Percentiles rank a stretch among this genome's conserved stretches.
These are phyloP conservation scores for Rugosomyces carneus DNA, from an alignment of 1,284 basidiomycete species.

Conservation along the genomic window DNA sequence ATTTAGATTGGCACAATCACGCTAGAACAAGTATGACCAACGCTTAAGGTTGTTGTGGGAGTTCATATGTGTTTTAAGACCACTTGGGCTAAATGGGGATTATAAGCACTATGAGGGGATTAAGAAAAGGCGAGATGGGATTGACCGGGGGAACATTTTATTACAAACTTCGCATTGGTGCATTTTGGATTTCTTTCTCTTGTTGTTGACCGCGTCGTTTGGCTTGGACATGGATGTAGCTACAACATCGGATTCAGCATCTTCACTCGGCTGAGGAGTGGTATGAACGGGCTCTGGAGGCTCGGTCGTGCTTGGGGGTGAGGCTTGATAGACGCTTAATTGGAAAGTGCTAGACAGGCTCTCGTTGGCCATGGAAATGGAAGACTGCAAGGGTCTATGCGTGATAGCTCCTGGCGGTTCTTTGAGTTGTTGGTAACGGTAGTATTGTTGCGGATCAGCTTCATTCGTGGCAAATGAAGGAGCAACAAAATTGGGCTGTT, in stretches of 20 bases:
- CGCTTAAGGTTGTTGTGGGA: slow-evolving; percentile 60
- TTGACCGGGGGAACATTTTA: slow-evolving; percentile 50
- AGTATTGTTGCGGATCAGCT: too few relatives aligned
- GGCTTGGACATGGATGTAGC: slow-evolving; percentile 1
- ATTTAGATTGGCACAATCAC: slow-evolving; percentile 2
- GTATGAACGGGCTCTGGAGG: neutral
- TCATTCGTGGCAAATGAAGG: too few relatives aligned
- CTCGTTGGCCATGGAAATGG: slow-evolving; percentile 19
- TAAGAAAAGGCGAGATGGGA: slow-evolving; percentile 2
- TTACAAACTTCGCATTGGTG: slow-evolving; percentile 47
- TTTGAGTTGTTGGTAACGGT: too few relatives aligned
- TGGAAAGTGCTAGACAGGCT: slow-evolving; percentile 11
- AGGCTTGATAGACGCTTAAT: slow-evolving; percentile 4
- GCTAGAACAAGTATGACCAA: slow-evolving; percentile 25
- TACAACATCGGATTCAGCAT: neutral
- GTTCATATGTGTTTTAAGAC: slow-evolving; percentile 61
- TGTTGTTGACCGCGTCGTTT: slow-evolving; percentile 19
- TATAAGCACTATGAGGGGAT: slow-evolving; percentile 3
- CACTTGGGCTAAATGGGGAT: slow-evolving; percentile 39
- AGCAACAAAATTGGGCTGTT: too few relatives aligned
- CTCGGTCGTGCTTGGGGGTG: neutral
- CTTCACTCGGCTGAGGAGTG: neutral
- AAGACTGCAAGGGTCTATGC: too few relatives aligned
- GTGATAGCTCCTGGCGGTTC: too few relatives aligned
- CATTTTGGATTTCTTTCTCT: slow-evolving; percentile 47